Evolutionary conservation across 2,329 filamentous ascomycete species (phyloP).

Genomic region (Phyllosticta ampelicida): DNA sequence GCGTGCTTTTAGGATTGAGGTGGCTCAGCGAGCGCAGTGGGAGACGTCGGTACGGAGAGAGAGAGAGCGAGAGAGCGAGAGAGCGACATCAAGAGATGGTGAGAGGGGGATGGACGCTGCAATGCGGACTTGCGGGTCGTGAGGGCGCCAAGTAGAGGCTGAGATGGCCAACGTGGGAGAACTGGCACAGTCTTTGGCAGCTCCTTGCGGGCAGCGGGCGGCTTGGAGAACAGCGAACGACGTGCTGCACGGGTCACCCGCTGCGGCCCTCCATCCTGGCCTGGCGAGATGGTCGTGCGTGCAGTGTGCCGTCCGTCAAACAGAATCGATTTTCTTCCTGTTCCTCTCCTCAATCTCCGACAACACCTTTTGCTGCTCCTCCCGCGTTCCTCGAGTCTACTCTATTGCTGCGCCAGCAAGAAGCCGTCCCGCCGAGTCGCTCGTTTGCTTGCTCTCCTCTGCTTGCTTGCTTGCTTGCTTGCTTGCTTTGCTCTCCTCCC

Average conservation of each 20-base stretch:
- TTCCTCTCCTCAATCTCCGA: background rate
- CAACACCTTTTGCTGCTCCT: background rate
- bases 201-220: background rate
- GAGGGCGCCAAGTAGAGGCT: background rate
- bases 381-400: background rate
- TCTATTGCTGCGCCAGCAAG: background rate
- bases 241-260: background rate
- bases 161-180: background rate
- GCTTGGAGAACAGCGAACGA: background rate
- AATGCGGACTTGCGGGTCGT: too few relatives aligned
- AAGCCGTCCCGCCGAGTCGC: background rate
- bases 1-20: background rate
- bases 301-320: background rate
- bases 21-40: background rate
- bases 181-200: too few relatives aligned
- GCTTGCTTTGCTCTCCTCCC: too few relatives aligned
- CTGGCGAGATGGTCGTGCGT: background rate
- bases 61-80: too few relatives aligned
- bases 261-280: background rate
- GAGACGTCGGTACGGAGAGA: too few relatives aligned
- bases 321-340: background rate
- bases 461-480: too few relatives aligned
- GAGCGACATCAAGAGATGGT: too few relatives aligned
- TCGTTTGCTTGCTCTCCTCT: too few relatives aligned
- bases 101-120: too few relatives aligned